phyloP scores from a whole-genome alignment of 2,329 filamentous ascomycete genomes.

The Tolypocladium tropicale region DNA sequence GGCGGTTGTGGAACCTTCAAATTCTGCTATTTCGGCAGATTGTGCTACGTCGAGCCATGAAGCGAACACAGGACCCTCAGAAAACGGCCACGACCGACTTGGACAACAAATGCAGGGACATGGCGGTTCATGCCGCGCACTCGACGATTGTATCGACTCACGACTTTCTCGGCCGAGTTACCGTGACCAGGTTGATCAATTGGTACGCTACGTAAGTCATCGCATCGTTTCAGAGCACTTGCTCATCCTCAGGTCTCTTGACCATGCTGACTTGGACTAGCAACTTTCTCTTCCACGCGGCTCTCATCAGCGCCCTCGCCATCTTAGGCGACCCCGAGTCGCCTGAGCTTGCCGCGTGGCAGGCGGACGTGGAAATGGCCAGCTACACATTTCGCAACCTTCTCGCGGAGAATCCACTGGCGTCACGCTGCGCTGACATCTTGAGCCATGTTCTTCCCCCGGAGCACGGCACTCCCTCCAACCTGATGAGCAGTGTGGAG shows the following conservation, averaged over 20 bases:
- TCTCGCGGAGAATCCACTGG: constrained; percentile 13
- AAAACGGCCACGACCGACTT: constrained; percentile 4
- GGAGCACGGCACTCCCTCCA: neutral
- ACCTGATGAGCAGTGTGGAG: neutral
- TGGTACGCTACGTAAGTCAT: constrained; percentile 16
- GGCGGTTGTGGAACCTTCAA: constrained; percentile 21
- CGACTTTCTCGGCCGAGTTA: constrained; percentile 9
- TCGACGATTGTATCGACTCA: constrained; percentile 15
- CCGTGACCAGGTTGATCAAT: constrained; percentile 13
- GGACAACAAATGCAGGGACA: constrained; percentile 12
- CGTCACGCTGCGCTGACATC: constrained; percentile 16
- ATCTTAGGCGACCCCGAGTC: constrained; percentile 16
- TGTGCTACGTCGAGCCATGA: constrained; percentile 14
- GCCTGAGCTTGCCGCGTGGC: constrained; percentile 14
- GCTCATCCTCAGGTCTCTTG: neutral
- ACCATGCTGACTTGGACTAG: neutral
- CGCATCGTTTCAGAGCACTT: neutral
- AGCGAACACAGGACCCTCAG: constrained; percentile 5
- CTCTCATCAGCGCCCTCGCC: constrained; percentile 17
- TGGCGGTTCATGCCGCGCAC: constrained; percentile 15
- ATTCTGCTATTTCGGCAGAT: constrained; percentile 19
- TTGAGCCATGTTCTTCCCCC: constrained; percentile 14
- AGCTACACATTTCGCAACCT: constrained; percentile 12
- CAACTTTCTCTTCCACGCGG: constrained; percentile 21
- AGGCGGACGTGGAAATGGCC: constrained; percentile 16